Evolutionary conservation across 345 rosid species (phyloP).

Genomic region (Murraya paniculata): DNA sequence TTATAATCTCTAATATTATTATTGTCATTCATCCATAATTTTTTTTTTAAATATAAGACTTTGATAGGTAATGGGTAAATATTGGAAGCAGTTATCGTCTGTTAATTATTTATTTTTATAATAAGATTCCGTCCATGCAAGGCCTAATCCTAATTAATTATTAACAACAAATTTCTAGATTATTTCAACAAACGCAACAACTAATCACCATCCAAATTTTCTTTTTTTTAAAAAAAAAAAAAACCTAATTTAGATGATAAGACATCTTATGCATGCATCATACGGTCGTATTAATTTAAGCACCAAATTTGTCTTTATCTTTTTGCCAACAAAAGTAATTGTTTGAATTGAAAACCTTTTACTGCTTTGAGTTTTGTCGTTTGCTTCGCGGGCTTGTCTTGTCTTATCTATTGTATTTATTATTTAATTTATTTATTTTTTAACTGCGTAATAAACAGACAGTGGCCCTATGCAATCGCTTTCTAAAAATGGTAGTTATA

Average conservation of each 20-base stretch:
- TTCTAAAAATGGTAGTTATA: neutral
- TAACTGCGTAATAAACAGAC: too few relatives aligned
- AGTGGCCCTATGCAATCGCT: neutral
- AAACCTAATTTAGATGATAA: neutral
- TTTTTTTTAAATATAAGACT: neutral
- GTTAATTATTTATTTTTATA: neutral
- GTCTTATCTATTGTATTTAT: neutral
- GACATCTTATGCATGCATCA: neutral
- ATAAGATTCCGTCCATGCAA: neutral
- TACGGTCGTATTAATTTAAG: neutral
- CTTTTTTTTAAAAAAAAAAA: neutral
- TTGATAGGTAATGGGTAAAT: neutral
- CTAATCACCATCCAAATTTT: neutral
- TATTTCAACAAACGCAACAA: neutral
- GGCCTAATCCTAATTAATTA: neutral
- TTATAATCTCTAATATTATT: too few relatives aligned
- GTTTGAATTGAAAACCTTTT: too few relatives aligned
- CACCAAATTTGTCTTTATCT: neutral
- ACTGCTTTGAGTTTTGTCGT: neutral
- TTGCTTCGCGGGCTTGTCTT: neutral
- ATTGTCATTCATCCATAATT: too few relatives aligned
- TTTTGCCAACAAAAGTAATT: neutral
- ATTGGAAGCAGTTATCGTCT: neutral
- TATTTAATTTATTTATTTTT: too few relatives aligned
- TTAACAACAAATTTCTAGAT: too few relatives aligned